phyloP scores from a whole-genome alignment of 202 grass and related monocot genomes.

The Tripidium arundinaceum region DNA sequence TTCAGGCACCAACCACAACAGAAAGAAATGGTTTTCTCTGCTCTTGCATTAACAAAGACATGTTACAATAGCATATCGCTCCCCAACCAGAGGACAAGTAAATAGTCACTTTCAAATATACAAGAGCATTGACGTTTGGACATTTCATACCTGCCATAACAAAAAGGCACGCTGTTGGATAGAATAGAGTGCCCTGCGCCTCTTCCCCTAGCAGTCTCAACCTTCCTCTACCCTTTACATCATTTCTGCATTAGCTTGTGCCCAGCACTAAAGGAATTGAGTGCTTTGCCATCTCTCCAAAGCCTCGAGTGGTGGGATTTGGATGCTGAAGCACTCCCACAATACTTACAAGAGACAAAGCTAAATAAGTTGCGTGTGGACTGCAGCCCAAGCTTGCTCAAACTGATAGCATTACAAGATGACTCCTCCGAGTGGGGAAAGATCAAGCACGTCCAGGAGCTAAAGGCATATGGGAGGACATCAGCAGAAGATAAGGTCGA shows the following conservation, averaged over 20 bases:
- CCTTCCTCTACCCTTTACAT: too few relatives aligned
- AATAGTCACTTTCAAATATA: too few relatives aligned
- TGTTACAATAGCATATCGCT: too few relatives aligned
- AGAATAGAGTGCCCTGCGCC: background rate
- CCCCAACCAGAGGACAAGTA: too few relatives aligned
- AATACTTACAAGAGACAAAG: background rate
- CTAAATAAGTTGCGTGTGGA: background rate
- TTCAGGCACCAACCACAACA: too few relatives aligned
- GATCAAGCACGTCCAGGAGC: background rate
- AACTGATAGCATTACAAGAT: slow-evolving; percentile 24
- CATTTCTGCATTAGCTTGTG: background rate
- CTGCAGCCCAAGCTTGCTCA: slow-evolving; percentile 4
- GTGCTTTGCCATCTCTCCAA: background rate
- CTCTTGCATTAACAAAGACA: too few relatives aligned
- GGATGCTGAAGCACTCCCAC: background rate
- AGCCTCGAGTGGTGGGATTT: background rate
- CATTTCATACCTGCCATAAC: background rate
- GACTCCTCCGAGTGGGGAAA: slow-evolving; percentile 6
- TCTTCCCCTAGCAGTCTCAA: background rate
- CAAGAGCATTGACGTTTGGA: too few relatives aligned
- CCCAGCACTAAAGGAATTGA: background rate
- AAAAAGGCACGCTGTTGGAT: background rate
- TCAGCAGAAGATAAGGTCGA: background rate
- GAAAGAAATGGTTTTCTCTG: too few relatives aligned
- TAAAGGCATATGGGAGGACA: background rate